Evolutionary conservation across 805 yeast species (phyloP).

Genomic region (Yarrowia sp.): DNA sequence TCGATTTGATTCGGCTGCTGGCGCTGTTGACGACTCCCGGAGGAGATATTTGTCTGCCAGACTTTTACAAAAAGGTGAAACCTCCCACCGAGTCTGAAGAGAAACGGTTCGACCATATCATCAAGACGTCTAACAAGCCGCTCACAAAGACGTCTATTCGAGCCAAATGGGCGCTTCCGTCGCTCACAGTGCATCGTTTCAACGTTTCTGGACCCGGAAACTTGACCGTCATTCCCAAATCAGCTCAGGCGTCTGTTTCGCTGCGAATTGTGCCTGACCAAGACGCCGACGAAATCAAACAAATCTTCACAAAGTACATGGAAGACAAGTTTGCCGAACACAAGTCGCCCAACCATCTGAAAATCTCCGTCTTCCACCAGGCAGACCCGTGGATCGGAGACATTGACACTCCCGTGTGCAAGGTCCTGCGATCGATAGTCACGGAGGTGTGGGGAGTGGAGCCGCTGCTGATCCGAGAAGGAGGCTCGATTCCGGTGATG

Average conservation of each 20-base stretch:
- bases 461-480: conserved; percentile 88
- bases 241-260: conserved; percentile 72
- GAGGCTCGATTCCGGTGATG: conserved; percentile 93
- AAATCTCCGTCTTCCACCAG: conserved; percentile 64
- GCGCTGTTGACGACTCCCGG: conserved; percentile 57
- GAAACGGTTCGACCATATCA: conserved; percentile 58
- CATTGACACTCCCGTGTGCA: conserved; percentile 68
- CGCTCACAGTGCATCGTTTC: conserved; percentile 79
- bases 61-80: conserved; percentile 65
- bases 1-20: conserved; percentile 73
- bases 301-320: conserved; percentile 48
- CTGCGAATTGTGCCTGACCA: conserved; percentile 90
- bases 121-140: conserved; percentile 38
- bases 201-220: conserved; percentile 88
- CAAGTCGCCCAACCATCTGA: conserved; percentile 58
- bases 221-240: conserved; percentile 82
- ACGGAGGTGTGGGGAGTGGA: conserved; percentile 67
- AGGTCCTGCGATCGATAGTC: conserved; percentile 60
- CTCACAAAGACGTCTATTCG: conserved; percentile 35
- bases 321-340: conserved; percentile 47
- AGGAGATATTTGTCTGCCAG: conserved; percentile 59
- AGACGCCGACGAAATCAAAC: conserved; percentile 56
- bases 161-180: conserved; percentile 79
- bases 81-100: conserved; percentile 58
- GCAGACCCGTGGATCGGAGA: conserved; percentile 98